These are phyloP conservation scores for Emergomyces orientalis DNA, from an alignment of 2,329 filamentous ascomycete genomes.

Conservation along the genomic window DNA sequence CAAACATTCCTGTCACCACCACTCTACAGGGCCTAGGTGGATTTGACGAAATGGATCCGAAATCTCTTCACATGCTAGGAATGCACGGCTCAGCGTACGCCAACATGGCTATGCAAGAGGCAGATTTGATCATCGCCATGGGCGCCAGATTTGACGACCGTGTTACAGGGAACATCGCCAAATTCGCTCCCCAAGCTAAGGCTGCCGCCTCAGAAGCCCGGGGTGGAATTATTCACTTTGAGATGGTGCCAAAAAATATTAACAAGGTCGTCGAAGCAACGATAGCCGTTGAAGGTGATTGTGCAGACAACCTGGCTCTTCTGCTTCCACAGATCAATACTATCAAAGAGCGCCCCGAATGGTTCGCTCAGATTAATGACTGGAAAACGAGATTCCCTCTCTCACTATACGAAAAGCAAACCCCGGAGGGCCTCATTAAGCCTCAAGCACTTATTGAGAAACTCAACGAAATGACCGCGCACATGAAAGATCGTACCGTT, in stretches of 20 bases:
- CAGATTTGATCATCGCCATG: conserved; percentile 89
- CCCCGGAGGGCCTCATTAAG: conserved; percentile 73
- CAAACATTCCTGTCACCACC: conserved; percentile 86
- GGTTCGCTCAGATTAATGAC: conserved; percentile 78
- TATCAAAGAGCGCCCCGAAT: conserved; percentile 62
- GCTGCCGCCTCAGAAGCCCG: conserved; percentile 73
- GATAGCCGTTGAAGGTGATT: conserved; percentile 89
- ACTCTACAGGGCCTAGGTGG: conserved; percentile 88
- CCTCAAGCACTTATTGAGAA: conserved; percentile 88
- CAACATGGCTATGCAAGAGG: conserved; percentile 96
- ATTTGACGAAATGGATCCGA: conserved; percentile 86
- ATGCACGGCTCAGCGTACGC: conserved; percentile 98
- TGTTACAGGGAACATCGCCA: conserved; percentile 69
- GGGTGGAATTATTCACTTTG: conserved; percentile 93
- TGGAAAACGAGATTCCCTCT: conserved; percentile 94
- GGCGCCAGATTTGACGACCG: conserved; percentile 94
- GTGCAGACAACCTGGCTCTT: conserved; percentile 64
- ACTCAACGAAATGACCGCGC: conserved; percentile 70
- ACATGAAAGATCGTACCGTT: conserved; percentile 73
- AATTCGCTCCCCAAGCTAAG: conserved; percentile 84
- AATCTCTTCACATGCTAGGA: conserved; percentile 94
- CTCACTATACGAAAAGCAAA: conserved; percentile 67
- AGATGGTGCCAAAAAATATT: conserved; percentile 99
- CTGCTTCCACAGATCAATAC: conserved; percentile 64
- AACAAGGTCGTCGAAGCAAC: conserved; percentile 98